phyloP scores from a whole-genome alignment of 2,329 filamentous ascomycete genomes.

The Aspergillus ochraceoroseus region DNA sequence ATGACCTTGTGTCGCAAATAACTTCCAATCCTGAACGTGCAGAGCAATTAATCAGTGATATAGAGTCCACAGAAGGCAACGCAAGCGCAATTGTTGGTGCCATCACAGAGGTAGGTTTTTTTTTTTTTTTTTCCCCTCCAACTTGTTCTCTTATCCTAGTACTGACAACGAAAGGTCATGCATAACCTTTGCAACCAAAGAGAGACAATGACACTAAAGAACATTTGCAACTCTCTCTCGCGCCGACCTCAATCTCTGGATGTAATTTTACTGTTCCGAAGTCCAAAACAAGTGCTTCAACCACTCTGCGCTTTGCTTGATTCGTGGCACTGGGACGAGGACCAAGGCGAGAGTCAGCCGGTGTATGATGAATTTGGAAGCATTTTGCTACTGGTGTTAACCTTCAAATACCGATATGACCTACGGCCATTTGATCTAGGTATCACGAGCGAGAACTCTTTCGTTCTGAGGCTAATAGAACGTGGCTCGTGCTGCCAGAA shows the following conservation, averaged over 20 bases:
- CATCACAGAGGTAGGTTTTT: slow-evolving; percentile 60
- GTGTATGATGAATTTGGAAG: slow-evolving; percentile 63
- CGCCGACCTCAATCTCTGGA: slow-evolving; percentile 54
- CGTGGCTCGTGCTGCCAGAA: slow-evolving; percentile 45
- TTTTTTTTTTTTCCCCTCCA: too few relatives aligned
- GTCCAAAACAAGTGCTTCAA: slow-evolving; percentile 52
- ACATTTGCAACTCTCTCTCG: slow-evolving; percentile 55
- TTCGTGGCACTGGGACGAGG: slow-evolving; percentile 61
- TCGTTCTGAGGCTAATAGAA: slow-evolving; percentile 53
- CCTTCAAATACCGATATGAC: slow-evolving; percentile 55
- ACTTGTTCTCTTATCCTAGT: background rate
- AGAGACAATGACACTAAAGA: slow-evolving; percentile 60
- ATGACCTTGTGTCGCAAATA: slow-evolving; percentile 72
- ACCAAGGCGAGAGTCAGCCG: slow-evolving; percentile 60
- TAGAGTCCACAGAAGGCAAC: slow-evolving; percentile 89
- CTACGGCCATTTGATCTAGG: slow-evolving; percentile 52
- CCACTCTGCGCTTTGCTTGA: slow-evolving; percentile 57
- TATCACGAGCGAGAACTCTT: slow-evolving; percentile 48
- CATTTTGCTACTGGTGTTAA: slow-evolving; percentile 55
- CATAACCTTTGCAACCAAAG: slow-evolving; percentile 54
- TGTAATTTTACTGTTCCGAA: slow-evolving; percentile 57
- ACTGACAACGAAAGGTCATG: slow-evolving; percentile 42
- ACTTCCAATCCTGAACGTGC: slow-evolving; percentile 68
- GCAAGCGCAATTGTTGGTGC: slow-evolving; percentile 79
- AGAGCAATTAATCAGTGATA: slow-evolving; percentile 69